Conservation (phyloP, 257 asterid genomes). For the Nicotiana tabacum region DNA sequence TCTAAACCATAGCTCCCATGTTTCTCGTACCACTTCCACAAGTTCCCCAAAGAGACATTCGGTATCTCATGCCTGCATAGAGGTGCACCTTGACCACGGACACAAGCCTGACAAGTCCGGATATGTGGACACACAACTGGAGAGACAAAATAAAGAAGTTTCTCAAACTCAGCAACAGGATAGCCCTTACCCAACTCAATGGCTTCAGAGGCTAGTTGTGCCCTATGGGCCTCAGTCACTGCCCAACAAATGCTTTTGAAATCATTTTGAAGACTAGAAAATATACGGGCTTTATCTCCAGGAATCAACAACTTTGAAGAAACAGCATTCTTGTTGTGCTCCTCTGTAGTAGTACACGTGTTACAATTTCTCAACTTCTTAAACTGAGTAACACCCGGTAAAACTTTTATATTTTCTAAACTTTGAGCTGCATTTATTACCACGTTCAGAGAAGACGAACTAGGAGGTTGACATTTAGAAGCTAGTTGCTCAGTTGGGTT, state of each 20-base stretch:
- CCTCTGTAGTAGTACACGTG: neutral
- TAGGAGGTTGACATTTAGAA: neutral
- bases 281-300: neutral
- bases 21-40: slow-evolving; percentile 29
- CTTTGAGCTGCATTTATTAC: neutral
- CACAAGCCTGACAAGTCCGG: slow-evolving; percentile 4
- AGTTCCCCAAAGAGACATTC: slow-evolving; percentile 19
- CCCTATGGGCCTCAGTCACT: slow-evolving; percentile 19
- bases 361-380: neutral
- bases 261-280: neutral
- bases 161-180: slow-evolving; percentile 26
- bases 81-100: slow-evolving; percentile 11
- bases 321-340: neutral
- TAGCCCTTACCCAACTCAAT: slow-evolving; percentile 12
- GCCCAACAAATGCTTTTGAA: slow-evolving; percentile 5
- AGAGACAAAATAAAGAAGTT: slow-evolving; percentile 17
- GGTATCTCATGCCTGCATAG: slow-evolving; percentile 11
- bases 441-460: neutral
- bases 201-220: slow-evolving; percentile 16
- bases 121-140: slow-evolving; percentile 19
- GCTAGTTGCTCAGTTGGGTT: neutral
- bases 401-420: neutral
- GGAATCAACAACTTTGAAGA: neutral
- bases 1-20: slow-evolving; percentile 22
- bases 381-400: neutral